phyloP scores from a whole-genome alignment of 345 rosid genomes.

The Noccaea caerulescens region DNA sequence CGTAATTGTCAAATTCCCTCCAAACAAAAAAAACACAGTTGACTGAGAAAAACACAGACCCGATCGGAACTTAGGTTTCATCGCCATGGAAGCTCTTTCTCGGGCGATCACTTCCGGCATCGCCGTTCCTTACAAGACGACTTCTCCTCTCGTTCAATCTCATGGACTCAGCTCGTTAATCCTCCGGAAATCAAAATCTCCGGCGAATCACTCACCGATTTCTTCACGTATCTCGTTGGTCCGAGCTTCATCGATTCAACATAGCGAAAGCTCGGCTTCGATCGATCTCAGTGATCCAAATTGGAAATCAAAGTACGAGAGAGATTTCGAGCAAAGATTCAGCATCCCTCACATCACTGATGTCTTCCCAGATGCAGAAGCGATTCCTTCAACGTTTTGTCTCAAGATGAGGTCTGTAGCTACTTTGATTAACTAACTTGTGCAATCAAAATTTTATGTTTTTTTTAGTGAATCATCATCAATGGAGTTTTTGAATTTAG shows the following conservation, averaged over 20 bases:
- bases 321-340: slow-evolving; percentile 74
- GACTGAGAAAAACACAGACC: slow-evolving; percentile 30
- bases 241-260: slow-evolving; percentile 28
- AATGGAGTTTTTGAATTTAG: slow-evolving; percentile 35
- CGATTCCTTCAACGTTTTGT: slow-evolving; percentile 88
- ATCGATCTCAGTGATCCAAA: slow-evolving; percentile 78
- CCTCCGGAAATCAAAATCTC: slow-evolving; percentile 41
- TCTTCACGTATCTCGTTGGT: slow-evolving; percentile 22
- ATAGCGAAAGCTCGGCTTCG: background rate
- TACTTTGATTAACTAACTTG: background rate
- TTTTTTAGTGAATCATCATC: background rate
- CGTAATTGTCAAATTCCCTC: slow-evolving; percentile 25
- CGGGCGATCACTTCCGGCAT: slow-evolving; percentile 29
- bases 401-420: slow-evolving; percentile 72
- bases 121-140: background rate
- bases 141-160: slow-evolving; percentile 11
- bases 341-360: slow-evolving; percentile 82
- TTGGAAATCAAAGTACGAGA: slow-evolving; percentile 75
- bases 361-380: slow-evolving; percentile 59
- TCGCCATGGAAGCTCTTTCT: slow-evolving; percentile 52
- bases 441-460: background rate
- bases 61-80: slow-evolving; percentile 27
- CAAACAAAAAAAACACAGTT: slow-evolving; percentile 10
- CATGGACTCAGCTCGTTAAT: slow-evolving; percentile 41
- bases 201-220: slow-evolving; percentile 2